These are phyloP conservation scores for Colletotrichum truncatum DNA, from an alignment of 2,329 filamentous ascomycete species.

Conservation along the genomic window DNA sequence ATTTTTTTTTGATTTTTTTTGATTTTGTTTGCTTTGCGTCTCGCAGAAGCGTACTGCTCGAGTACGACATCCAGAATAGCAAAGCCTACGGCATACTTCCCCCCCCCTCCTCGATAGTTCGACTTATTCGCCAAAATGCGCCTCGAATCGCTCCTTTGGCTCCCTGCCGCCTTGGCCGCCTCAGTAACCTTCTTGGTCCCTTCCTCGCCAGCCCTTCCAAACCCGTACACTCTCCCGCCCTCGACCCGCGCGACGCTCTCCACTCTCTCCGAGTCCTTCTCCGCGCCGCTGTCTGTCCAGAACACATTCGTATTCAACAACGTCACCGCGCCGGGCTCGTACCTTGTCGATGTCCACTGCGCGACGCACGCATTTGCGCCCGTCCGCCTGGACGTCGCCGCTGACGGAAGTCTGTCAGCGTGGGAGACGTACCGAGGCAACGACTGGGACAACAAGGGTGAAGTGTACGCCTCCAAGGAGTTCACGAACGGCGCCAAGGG, in stretches of 20 bases:
- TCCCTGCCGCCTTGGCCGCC: constrained; percentile 44
- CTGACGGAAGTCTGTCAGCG: constrained; percentile 61
- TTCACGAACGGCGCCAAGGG: constrained; percentile 38
- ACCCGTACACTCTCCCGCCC: constrained; percentile 66
- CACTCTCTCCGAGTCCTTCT: constrained; percentile 46
- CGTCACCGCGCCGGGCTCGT: constrained; percentile 72
- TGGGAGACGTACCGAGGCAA: constrained; percentile 92
- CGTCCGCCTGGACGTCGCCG: constrained; percentile 78
- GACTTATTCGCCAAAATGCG: constrained; percentile 46
- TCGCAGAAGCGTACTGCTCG: too few relatives aligned
- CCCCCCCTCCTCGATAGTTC: too few relatives aligned
- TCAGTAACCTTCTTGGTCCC: constrained; percentile 57
- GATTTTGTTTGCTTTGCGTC: neutral
- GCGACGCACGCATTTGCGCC: constrained; percentile 80
- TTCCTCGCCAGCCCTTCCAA: constrained; percentile 47
- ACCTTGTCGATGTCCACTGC: constrained; percentile 84
- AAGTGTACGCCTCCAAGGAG: constrained; percentile 51
- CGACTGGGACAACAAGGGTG: constrained; percentile 88
- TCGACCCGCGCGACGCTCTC: constrained; percentile 72
- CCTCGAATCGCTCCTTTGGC: constrained; percentile 43
- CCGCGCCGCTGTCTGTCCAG: constrained; percentile 71
- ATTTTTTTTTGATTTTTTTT: neutral
- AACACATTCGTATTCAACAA: constrained; percentile 82
- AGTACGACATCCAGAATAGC: neutral
- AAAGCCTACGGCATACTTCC: too few relatives aligned